These are phyloP conservation scores for Capronia epimyces DNA, from an alignment of 2,329 filamentous ascomycete genomes.

Conservation along the genomic window DNA sequence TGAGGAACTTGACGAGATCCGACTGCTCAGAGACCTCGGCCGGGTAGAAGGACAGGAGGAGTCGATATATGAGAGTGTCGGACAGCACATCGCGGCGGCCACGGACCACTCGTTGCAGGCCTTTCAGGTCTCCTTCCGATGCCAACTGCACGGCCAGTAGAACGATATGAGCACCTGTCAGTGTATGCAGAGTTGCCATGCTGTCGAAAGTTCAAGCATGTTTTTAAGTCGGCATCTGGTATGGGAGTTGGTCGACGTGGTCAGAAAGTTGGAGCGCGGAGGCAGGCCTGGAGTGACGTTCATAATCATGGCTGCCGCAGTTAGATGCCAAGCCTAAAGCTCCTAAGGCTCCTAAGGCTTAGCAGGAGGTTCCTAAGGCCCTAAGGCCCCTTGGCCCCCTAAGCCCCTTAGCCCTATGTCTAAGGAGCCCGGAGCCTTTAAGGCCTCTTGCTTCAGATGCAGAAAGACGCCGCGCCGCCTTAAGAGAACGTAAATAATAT, in stretches of 20 bases:
- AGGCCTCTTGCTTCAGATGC: too few species aligned
- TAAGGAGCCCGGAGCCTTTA: too few species aligned
- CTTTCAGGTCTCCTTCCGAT: conserved; percentile 49
- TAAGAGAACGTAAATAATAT: too few species aligned
- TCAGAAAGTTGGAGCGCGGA: neutral
- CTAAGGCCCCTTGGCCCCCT: too few species aligned
- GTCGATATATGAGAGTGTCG: conserved; percentile 51
- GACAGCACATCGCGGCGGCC: conserved; percentile 45
- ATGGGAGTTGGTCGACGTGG: neutral
- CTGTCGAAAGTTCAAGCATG: neutral
- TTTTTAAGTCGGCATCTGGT: neutral
- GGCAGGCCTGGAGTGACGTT: neutral
- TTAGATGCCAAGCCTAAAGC: too few species aligned
- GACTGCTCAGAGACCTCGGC: conserved; percentile 49
- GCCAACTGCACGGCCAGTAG: conserved; percentile 55
- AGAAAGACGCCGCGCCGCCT: too few species aligned
- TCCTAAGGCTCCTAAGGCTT: too few species aligned
- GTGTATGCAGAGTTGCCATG: conserved; percentile 37
- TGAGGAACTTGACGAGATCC: conserved; percentile 12
- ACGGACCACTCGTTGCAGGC: conserved; percentile 49
- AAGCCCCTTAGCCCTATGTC: too few species aligned
- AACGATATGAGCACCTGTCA: conserved; percentile 54
- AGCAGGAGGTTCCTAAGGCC: too few species aligned
- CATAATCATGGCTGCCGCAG: neutral
- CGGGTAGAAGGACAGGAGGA: conserved; percentile 58